Evolutionary conservation across 306 rosid species (phyloP), one percentile per base, ranked within the genome.

Genomic region (Vigna unguiculata): DNA sequence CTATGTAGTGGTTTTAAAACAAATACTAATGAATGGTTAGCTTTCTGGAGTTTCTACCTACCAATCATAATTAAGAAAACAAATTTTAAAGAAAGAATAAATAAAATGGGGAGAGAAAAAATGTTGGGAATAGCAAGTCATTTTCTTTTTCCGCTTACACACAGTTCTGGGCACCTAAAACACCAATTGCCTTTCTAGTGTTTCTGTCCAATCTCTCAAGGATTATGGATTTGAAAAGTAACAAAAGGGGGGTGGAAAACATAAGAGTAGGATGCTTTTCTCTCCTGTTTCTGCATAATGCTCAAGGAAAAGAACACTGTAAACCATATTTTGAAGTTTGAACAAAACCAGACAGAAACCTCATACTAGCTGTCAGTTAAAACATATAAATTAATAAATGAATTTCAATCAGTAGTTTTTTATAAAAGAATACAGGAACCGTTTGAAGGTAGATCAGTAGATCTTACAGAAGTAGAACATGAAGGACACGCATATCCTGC

Each of bases 401-500:
- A 30, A 21, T 46, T 77, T 69, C 66, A 38, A 52, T 48, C 36
- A 76, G 60, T 28, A 28, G 32, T 28, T 28, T 28, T 3, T 28
- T 28, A 28, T 28, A 28, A 28, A 72, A 45, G 8, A 85, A 78
- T 17, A 60, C 13, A 46, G 63, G 78, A 71, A 68, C 47, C 14
- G 46, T 52, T 79, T 25, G 82, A 63, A 84, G 74, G 57, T 46
- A 82, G 58, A 72, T 78, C 91, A 71, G 57, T 46, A 82, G 58
- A 72, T 78, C 91, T 79, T 88, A 96, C 99, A 83, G 91, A 84
- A 59, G 88, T 90, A 47, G 98, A 88, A 84, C 99, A 96, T 52
- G 85, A 75, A n/a, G 97, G 99, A 84, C 99, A 96, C 49, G 69
- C 91, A 55, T 93, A 96, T 85, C 99, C 99, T 76, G 99, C 99